Base-by-base conservation (phyloP, 73 alveolate species). In the Symbiodinium natans region DNA sequence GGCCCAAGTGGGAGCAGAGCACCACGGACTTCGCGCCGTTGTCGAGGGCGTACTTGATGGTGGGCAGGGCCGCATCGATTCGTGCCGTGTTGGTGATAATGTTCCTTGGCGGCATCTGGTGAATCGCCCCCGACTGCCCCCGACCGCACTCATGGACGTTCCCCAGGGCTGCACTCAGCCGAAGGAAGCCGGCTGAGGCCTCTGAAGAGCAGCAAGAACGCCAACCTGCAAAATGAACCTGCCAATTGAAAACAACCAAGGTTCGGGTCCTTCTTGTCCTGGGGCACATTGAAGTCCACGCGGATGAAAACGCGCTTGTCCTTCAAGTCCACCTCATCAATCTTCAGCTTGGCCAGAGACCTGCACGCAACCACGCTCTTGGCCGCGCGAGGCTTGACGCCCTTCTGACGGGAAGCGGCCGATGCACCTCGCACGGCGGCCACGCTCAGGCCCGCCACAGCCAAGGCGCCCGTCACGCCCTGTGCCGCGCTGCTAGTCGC, bases 1-100 rank as follows among this genome's bases (percentile, higher is more conserved):
- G 99, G 56, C 99, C 99, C 87, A 99, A 88, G 93, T 99, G 99
- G 52, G 99, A 92, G 99, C 99, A 99, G 63, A 99, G 93, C 75
- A 99, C 99, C 42, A 99, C 99, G 82, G 99, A 85, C 99, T 99
- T 99, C 63, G 99, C 99, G 34, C 99, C 99, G 93, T 99, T 90
- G 74, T 99, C 99, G 8, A 99, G 99, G 56, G 99, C 94, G 99
- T 99, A 99, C 99, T 99, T 99, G 92, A 99, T 99, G 85, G 99
- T 94, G 48, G 99, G 99, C 71, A 99, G 93, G 83, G 99, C 99
- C 84, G 99, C 99, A 84, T 90, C 80, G 99, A 99, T 99, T 43
- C 99, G 92, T 39, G 99, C 99, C 19, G 99, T 88, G 99, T 99
- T 99, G 82, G 99, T 93, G 54, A 99, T 99, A 86, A 88, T 88